Evolutionary conservation across 2,329 filamentous ascomycete species (phyloP).

Genomic region (Cladophialophora bantiana): DNA sequence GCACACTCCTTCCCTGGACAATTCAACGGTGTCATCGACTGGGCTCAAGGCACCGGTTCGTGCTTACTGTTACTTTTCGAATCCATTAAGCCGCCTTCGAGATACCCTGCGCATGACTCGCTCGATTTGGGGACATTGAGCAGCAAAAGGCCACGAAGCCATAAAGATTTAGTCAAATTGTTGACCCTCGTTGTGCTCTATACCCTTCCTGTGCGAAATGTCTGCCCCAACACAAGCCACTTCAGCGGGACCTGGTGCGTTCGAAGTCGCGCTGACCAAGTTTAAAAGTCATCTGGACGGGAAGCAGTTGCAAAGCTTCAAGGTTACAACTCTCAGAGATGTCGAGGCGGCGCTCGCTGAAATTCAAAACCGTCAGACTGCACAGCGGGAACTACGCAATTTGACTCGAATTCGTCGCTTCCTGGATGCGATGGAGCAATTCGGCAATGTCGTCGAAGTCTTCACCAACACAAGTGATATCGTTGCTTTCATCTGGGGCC

Average conservation of each 20-base stretch:
- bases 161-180: not conserved
- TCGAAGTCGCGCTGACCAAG: not conserved
- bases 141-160: not conserved
- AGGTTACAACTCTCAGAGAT: not conserved
- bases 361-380: constrained; percentile 25
- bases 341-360: not conserved
- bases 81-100: not conserved
- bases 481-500: constrained; percentile 43
- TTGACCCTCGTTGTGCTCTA: not conserved
- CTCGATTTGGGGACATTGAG: not conserved
- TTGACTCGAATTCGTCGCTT: constrained; percentile 40
- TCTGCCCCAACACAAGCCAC: not conserved
- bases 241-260: not conserved
- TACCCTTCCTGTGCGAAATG: not conserved
- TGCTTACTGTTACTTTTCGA: not conserved
- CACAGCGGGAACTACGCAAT: constrained; percentile 29
- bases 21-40: not conserved
- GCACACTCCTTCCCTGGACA: not conserved
- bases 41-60: not conserved
- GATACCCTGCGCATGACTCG: not conserved
- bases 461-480: constrained; percentile 37
- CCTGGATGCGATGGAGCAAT: constrained; percentile 42
- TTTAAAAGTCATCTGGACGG: not conserved
- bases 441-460: constrained; percentile 39
- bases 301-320: not conserved